Conservation (phyloP, 2,329 filamentous ascomycete genomes). For the Dryadomyces quercivorus region DNA sequence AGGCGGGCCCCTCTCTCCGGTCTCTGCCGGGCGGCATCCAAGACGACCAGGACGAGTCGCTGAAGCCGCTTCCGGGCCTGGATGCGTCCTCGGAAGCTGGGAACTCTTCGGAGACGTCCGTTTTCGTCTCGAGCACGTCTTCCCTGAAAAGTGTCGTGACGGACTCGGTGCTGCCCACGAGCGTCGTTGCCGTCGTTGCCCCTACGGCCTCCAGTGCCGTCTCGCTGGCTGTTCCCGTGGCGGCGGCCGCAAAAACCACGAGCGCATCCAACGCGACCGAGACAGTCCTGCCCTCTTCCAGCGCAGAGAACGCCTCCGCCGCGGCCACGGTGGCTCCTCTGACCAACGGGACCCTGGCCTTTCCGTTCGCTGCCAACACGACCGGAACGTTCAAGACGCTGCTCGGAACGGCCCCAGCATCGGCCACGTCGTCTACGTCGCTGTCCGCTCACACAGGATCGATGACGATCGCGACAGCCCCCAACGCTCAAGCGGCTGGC, state of each 20-base stretch:
- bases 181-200: neutral
- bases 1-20: conserved; percentile 5
- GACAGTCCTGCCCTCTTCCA: neutral
- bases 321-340: neutral
- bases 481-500: neutral
- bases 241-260: neutral
- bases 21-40: conserved; percentile 7
- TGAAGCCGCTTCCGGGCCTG: conserved; percentile 11
- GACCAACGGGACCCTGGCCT: neutral
- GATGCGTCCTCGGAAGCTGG: neutral
- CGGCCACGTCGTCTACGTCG: conserved; percentile 1
- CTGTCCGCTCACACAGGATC: conserved; percentile 6
- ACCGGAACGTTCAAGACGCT: conserved; percentile 9
- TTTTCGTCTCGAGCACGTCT: neutral
- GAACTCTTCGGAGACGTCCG: neutral
- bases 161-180: neutral
- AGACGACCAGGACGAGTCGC: neutral
- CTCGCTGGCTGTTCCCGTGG: neutral
- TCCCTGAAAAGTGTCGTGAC: neutral
- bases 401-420: conserved; percentile 2
- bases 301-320: neutral
- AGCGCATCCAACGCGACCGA: neutral
- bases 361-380: conserved; percentile 27
- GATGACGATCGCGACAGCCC: neutral
- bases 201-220: neutral